phyloP scores from a whole-genome alignment of 164 flowering plant species.

The Malania oleifera region DNA sequence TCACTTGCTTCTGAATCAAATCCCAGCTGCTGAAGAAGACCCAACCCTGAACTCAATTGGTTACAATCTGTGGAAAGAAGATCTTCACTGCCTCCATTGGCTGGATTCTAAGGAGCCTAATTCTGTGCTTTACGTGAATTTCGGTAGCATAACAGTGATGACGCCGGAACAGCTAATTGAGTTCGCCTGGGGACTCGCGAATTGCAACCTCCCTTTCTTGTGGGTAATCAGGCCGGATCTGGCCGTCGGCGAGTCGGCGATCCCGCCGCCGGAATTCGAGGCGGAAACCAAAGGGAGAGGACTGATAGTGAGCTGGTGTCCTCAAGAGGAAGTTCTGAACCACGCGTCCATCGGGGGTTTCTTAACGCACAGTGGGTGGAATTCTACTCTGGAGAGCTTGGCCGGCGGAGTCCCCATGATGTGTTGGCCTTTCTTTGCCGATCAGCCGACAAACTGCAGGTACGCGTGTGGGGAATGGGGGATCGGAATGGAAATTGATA shows the following conservation, averaged over 20 bases:
- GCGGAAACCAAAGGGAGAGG: neutral
- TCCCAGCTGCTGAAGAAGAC: neutral
- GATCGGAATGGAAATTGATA: neutral
- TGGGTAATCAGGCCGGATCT: neutral
- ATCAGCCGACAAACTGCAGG: too few relatives aligned
- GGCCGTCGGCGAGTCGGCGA: neutral
- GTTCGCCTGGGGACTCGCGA: constrained; percentile 2
- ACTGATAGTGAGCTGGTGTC: neutral
- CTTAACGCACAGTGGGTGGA: constrained; percentile 6
- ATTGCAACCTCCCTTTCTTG: neutral
- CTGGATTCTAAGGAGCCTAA: neutral
- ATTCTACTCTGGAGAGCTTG: too few relatives aligned
- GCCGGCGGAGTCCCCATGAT: too few relatives aligned
- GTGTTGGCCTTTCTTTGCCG: too few relatives aligned
- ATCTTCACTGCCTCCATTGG: neutral
- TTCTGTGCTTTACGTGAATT: neutral
- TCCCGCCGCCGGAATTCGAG: neutral
- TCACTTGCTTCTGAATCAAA: neutral
- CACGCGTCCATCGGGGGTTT: neutral
- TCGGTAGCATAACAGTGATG: neutral
- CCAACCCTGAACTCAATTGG: neutral
- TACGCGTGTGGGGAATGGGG: constrained; percentile 1
- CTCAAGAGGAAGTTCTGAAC: neutral
- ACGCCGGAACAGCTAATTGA: neutral
- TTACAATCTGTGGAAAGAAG: constrained; percentile 1